phyloP scores from a whole-genome alignment of 805 yeast genomes.

The Pichia exigua region DNA sequence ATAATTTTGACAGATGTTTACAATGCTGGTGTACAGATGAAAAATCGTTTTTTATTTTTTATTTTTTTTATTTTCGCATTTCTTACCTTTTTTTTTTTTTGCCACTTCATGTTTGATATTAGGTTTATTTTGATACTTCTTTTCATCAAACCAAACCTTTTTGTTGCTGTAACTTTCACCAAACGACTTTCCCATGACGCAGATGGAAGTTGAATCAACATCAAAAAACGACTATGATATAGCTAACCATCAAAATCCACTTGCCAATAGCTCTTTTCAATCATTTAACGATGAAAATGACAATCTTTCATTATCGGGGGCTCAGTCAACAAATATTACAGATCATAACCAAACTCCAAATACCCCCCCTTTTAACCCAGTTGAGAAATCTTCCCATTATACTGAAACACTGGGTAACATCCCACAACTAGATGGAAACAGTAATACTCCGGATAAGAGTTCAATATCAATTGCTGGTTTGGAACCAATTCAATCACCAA shows the following conservation, averaged over 20 bases:
- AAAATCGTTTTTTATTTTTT: too few species aligned
- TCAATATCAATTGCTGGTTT: slow-evolving; percentile 11
- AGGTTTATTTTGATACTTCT: not conserved
- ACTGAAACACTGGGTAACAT: not conserved
- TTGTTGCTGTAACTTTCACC: not conserved
- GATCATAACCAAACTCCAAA: not conserved
- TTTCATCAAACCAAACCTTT: not conserved
- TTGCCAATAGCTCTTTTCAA: slow-evolving; percentile 6
- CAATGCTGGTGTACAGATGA: not conserved
- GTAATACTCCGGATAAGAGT: not conserved
- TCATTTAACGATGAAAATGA: not conserved
- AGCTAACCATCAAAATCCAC: not conserved
- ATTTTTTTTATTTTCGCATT: too few species aligned
- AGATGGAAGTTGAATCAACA: not conserved
- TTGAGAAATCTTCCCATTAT: not conserved
- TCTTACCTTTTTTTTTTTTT: not conserved
- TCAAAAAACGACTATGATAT: not conserved
- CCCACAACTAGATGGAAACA: not conserved
- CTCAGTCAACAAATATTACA: not conserved
- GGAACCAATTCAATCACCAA: slow-evolving; percentile 11
- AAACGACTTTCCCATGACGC: not conserved
- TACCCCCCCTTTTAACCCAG: not conserved
- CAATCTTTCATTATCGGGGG: not conserved
- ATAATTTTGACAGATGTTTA: not conserved
- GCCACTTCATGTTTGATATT: not conserved